These are phyloP conservation scores for Cyberlindnera saturnus DNA, from an alignment of 805 yeast species.

Conservation along the genomic window DNA sequence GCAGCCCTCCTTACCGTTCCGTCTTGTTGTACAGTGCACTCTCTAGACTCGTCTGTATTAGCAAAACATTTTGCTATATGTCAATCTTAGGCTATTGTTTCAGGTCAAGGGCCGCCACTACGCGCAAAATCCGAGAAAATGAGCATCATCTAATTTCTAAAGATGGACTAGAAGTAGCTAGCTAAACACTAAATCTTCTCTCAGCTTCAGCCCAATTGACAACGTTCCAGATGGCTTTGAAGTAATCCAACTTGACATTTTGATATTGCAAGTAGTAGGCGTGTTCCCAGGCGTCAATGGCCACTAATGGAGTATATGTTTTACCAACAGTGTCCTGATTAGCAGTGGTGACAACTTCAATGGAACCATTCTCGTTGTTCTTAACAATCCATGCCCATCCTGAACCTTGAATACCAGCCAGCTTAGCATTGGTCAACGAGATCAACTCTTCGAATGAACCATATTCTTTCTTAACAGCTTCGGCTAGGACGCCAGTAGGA, in stretches of 20 bases:
- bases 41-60: no score
- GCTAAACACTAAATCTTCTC: conserved; percentile 46
- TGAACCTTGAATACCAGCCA: conserved; percentile 90
- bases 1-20: no score
- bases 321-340: conserved; percentile 85
- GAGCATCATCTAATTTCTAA: no score
- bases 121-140: no score
- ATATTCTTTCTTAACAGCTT: conserved; percentile 55
- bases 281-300: conserved; percentile 96
- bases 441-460: conserved; percentile 71
- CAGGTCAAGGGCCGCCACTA: no score
- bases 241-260: conserved; percentile 86
- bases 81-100: no score
- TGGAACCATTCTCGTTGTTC: conserved; percentile 65
- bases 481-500: conserved; percentile 48
- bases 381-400: conserved; percentile 93
- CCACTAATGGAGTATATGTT: conserved; percentile 63
- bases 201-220: conserved; percentile 92
- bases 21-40: no score
- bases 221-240: conserved; percentile 91
- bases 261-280: conserved; percentile 92
- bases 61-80: no score
- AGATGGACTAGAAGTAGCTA: neutral
- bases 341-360: conserved; percentile 74
- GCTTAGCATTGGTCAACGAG: conserved; percentile 52